Conservation (phyloP, 2,329 filamentous ascomycete genomes). For the Diaporthe vexans region DNA sequence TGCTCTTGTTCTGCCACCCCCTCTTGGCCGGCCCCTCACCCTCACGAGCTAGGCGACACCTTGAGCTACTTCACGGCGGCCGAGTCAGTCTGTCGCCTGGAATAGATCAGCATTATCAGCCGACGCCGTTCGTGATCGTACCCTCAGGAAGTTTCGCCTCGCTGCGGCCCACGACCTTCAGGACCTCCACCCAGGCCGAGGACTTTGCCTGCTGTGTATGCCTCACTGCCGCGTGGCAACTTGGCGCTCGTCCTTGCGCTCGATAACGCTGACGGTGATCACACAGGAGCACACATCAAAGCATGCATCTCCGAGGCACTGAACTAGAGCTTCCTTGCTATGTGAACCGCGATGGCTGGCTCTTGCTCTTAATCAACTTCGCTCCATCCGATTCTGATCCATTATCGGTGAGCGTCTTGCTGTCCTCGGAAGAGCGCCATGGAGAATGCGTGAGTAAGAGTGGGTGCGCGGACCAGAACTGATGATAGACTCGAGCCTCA, state of each 20-base stretch:
- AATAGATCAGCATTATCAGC: constrained; percentile 28
- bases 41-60: not conserved
- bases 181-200: not conserved
- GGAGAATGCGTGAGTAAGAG: not conserved
- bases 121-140: constrained; percentile 13
- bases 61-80: constrained; percentile 8
- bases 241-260: constrained; percentile 2
- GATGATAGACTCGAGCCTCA: not conserved
- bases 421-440: not conserved
- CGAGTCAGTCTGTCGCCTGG: constrained; percentile 27
- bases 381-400: not conserved
- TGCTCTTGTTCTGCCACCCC: not conserved
- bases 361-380: not conserved
- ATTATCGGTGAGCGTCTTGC: not conserved
- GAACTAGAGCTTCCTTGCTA: not conserved
- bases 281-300: constrained; percentile 31
- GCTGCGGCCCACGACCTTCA: not conserved
- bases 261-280: constrained; percentile 27
- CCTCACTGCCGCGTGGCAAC: constrained; percentile 17
- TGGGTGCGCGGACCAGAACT: not conserved
- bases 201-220: not conserved
- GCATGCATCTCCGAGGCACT: constrained; percentile 16
- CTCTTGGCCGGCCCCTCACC: not conserved
- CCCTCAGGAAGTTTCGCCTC: not conserved
- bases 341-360: not conserved